Conservation (phyloP, 352 stramenopile species). For the Globisporangium middletonii region DNA sequence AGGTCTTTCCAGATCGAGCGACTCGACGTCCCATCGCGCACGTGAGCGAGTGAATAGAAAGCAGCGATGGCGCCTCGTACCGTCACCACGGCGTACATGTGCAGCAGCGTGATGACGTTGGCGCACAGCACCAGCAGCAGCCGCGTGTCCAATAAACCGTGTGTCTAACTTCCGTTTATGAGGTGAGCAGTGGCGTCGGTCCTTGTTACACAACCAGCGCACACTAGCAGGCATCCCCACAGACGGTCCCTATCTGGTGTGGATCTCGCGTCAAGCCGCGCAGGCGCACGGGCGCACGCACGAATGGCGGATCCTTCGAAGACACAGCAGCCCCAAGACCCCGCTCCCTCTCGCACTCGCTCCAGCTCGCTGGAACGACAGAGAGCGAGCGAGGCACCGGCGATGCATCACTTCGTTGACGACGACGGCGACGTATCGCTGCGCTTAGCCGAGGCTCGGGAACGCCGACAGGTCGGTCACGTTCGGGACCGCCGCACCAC, state of each 20-base stretch:
- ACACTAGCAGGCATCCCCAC: slow-evolving; percentile 20
- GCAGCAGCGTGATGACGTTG: no score
- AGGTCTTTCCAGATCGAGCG: slow-evolving; percentile 39
- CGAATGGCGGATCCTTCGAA: slow-evolving; percentile 1
- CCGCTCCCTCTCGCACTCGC: neutral
- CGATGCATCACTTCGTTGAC: slow-evolving; percentile 48
- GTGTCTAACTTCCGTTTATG: slow-evolving; percentile 67
- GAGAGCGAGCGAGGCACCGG: slow-evolving; percentile 22
- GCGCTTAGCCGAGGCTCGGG: slow-evolving; percentile 71
- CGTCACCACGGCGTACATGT: no score
- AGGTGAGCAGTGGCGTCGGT: slow-evolving; percentile 13
- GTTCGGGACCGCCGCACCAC: slow-evolving; percentile 52
- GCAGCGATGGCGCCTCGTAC: neutral
- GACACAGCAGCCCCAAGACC: slow-evolving; percentile 5
- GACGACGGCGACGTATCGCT: slow-evolving; percentile 15
- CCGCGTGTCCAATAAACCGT: slow-evolving; percentile 22
- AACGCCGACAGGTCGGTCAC: slow-evolving; percentile 83
- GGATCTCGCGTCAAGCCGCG: slow-evolving; percentile 46
- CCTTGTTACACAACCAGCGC: slow-evolving; percentile 9
- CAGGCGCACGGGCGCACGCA: neutral
- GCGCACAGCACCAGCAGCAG: no score
- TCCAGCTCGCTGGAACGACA: slow-evolving; percentile 2
- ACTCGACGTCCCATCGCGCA: slow-evolving; percentile 23
- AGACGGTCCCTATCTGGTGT: slow-evolving; percentile 59
- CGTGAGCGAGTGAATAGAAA: neutral